These are phyloP conservation scores for Skeletonema potamos DNA, from an alignment of 108 stramenopile species.

Conservation along the genomic window DNA sequence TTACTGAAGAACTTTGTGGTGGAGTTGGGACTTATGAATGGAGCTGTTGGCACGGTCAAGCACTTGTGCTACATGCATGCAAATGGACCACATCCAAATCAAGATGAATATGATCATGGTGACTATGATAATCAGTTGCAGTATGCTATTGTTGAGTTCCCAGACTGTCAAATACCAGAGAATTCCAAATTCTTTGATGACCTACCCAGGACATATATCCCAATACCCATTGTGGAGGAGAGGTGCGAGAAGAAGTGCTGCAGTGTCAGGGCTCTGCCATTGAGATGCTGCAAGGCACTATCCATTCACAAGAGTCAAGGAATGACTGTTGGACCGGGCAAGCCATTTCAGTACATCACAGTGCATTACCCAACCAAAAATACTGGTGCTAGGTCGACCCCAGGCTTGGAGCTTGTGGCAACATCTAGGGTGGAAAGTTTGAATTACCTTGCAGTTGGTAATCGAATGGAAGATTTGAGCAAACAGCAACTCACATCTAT, in stretches of 20 bases:
- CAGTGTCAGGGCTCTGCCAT: background rate
- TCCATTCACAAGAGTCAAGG: conserved; percentile 20
- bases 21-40: conserved; percentile 6
- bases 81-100: background rate
- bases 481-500: too few relatives aligned
- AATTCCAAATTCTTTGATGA: background rate
- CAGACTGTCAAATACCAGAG: background rate
- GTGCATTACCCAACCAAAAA: background rate
- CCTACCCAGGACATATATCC: background rate
- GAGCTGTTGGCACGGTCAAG: background rate
- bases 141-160: conserved; percentile 12
- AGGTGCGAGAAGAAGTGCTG: conserved; percentile 10
- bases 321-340: conserved; percentile 10
- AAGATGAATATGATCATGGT: too few relatives aligned
- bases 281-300: background rate
- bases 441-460: too few relatives aligned
- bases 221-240: background rate
- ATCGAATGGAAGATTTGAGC: too few relatives aligned
- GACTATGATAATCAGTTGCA: background rate
- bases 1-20: conserved; percentile 13
- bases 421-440: too few relatives aligned
- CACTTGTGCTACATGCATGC: background rate
- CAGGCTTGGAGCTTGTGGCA: too few relatives aligned
- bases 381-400: too few relatives aligned
- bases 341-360: background rate